Base-by-base conservation (phyloP, 202 grass and related monocot species). In the Hordeum pubiflorum region DNA sequence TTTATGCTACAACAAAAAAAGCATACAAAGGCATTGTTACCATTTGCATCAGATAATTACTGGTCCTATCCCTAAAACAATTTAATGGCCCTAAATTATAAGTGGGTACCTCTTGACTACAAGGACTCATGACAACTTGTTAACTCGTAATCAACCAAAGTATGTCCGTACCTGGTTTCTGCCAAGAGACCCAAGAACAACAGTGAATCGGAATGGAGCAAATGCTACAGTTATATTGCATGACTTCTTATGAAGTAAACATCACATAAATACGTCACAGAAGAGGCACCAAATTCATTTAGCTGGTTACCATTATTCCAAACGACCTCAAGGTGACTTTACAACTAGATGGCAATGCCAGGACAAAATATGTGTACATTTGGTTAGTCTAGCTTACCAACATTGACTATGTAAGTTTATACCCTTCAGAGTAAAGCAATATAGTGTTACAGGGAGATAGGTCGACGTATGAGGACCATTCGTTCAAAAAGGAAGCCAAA, bases 281-380 rank as follows among this genome's bases (percentile, higher is more conserved):
- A 60, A 36, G 13, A 9, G 6, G 27, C 18, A 85, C 24, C 18
- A 12, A 32, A 56, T 88, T 48, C 56, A 58, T 81, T 63, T 34
- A 77, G 20, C 38, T 77, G 10, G 70, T 77, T 82, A 48, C 41
- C 57, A 69, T 77, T 23, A 78, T 57, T 80, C 70, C 24, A 43
- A 17, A 82, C 18, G 71, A 56, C 39, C 18, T 5, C 60, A 74
- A 82, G 13, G 32, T 23, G 38, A 36, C 20, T 72, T 75, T 69
- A 82, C 60, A 86, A 62, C 78, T 48, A 74, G 38, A 67, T 75
- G 31, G 74, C 74, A 79, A 61, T 24, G 74, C 46, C 36, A 59
- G 48, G 50, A 78, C 65, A 82, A 80, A 79, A 82, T 31, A 89
- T 72, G 74, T 82, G 48, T 78, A 82, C 81, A 78, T 21, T 68